Evolutionary conservation across 169 alveolate species (phyloP), one percentile per base, ranked within the genome.

Genomic region (Plasmodium berghei): DNA sequence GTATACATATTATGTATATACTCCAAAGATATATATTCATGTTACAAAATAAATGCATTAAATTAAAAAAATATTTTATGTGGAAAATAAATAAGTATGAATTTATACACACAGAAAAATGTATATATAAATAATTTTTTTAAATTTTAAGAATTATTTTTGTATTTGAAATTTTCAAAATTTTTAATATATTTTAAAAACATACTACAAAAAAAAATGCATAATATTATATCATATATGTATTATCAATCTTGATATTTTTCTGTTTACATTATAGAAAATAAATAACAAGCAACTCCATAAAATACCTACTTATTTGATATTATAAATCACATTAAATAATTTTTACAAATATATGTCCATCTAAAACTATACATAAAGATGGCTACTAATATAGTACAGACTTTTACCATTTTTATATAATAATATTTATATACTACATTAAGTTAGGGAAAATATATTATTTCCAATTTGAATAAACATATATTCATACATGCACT

Each of bases 121-220:
- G 26, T 20, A 34, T 61, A 61, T 62, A 34, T 62, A 28, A 62
- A 62, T 62, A 62, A 62, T 62, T 62, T 66, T 66, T 66, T 66
- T 34, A 5, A 66, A 66, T 42, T 66, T 66, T 45, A 40, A 16
- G 73, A 54, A 16, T n/a, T 42, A 66, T 66, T 40, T 66, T 66
- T 66, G 73, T 66, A 66, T 66, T 66, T 66, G 58, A 66, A 18
- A 40, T 42, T 66, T 42, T 66, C 46, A 22, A 66, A 40, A 28
- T 40, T 22, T 66, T 40, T 34, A 28, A 40, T 40, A 66, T 22
- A 18, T 18, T 52, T 52, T 52, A 52, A 52, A 52, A 61, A 61
- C 14, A 61, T 22, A 61, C 5, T 12, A 61, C 9, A 22, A 22
- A 55, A 55, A 18, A 55, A 12, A 18, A 56, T 14, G 24, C 18